Base-by-base conservation (phyloP, 257 asterid genomes). In the Solanum clarkiae region DNA sequence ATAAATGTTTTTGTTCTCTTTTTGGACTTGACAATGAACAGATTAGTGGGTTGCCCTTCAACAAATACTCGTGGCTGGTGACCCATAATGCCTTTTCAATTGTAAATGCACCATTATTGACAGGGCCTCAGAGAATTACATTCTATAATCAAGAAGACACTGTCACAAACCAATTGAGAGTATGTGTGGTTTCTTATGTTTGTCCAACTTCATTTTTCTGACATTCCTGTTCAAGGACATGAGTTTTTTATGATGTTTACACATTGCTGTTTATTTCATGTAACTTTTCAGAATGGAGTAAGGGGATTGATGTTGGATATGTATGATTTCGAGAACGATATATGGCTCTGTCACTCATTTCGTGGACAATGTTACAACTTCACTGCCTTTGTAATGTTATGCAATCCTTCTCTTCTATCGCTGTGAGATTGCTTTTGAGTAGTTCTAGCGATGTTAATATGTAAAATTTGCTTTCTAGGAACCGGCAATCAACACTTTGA, bases 241-340 rank as follows among this genome's bases (percentile, higher is more conserved):
- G 87, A 56, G 69, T 66, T 22, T 63, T 4, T 84, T 63, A 11
- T 87, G 70, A 40, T 36, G 62, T 49, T 66, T 86, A 54, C 44
- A n/a, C 18, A 53, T 24, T 82, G 68, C 80, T 60, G 80, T 75
- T 70, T 69, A n/a, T 82, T 62, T 86, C 45, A 72, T 80, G 74
- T 88, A 66, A 59, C 80, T 26, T 36, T 75, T 83, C 89, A 95
- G 99, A 96, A 96, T 90, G 98, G 98, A 90, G 99, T 95, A 80
- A 92, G 99, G 88, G 99, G 99, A 60, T 89, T 96, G 92, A 96
- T 96, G 99, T 92, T 96, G 93, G 99, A 96, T 89, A 94, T 96
- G 99, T 95, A 96, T 71, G 99, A 96, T 86, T 96, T 96, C 88
- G 97, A 94, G 92, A 91, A 94, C 59, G 98, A 95, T 87, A 92